These are phyloP conservation scores for Phymatotrichopsis omnivora DNA, from an alignment of 2,329 filamentous ascomycete species.

Conservation along the genomic window DNA sequence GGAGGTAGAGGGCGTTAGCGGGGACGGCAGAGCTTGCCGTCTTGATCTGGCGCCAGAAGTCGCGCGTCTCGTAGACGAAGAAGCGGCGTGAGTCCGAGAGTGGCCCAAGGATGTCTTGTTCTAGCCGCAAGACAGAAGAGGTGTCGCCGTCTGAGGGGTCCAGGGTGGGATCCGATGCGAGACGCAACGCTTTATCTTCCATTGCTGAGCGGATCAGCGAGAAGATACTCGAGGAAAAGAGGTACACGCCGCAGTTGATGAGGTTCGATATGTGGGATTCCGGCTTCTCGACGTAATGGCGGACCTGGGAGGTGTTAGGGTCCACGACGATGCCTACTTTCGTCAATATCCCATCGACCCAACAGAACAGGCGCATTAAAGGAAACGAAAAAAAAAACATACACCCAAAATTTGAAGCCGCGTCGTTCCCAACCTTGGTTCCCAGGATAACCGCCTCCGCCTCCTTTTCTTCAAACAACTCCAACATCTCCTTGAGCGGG, in stretches of 20 bases:
- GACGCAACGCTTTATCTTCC: conserved; percentile 84
- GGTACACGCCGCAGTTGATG: conserved; percentile 98
- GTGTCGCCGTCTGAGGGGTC: conserved; percentile 58
- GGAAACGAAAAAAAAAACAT: background rate
- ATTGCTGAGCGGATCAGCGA: conserved; percentile 88
- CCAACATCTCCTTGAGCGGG: conserved; percentile 89
- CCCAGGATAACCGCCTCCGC: conserved; percentile 94
- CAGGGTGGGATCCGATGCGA: conserved; percentile 90
- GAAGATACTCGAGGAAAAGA: conserved; percentile 93
- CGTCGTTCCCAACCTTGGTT: conserved; percentile 80
- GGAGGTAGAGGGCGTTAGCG: conserved; percentile 90
- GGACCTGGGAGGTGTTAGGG: conserved; percentile 81
- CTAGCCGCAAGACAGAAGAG: conserved; percentile 81
- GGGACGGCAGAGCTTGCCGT: conserved; percentile 94
- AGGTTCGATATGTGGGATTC: conserved; percentile 95
- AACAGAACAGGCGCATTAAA: no score
- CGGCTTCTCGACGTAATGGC: conserved; percentile 99
- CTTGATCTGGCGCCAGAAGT: conserved; percentile 99
- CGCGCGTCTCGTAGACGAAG: conserved; percentile 96
- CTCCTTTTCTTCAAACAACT: conserved; percentile 86
- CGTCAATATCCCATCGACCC: conserved; percentile 2
- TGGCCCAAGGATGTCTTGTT: conserved; percentile 93
- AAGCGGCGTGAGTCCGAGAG: conserved; percentile 96
- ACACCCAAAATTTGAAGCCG: conserved; percentile 91
- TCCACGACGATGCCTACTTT: conserved; percentile 67